Percentiles rank a stretch among this genome's conserved stretches.
phyloP scores from a whole-genome alignment of 169 alveolate genomes.

The Cryptosporidium tyzzeri region DNA sequence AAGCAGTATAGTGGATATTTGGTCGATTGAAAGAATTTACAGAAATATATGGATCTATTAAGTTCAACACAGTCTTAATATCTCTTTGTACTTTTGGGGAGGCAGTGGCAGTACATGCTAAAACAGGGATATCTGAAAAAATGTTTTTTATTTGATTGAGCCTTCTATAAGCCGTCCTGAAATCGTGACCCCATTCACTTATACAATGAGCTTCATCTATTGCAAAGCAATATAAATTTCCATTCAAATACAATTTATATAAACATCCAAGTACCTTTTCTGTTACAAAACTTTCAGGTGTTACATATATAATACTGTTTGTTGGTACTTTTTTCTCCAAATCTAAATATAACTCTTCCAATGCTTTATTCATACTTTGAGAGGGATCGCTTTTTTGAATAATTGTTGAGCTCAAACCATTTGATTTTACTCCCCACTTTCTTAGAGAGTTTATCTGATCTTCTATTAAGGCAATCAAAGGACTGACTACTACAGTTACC shows the following conservation, averaged over 20 bases:
- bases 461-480: slow-evolving; percentile 93
- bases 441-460: slow-evolving; percentile 91
- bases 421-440: slow-evolving; percentile 84
- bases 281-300: slow-evolving; percentile 88
- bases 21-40: slow-evolving; percentile 89
- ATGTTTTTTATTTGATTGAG: slow-evolving; percentile 86
- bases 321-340: slow-evolving; percentile 33
- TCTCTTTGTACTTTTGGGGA: slow-evolving; percentile 94
- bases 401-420: slow-evolving; percentile 78
- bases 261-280: slow-evolving; percentile 77
- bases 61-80: slow-evolving; percentile 88
- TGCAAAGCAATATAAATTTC: slow-evolving; percentile 84
- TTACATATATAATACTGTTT: slow-evolving; percentile 81
- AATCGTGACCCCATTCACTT: slow-evolving; percentile 92
- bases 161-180: slow-evolving; percentile 90
- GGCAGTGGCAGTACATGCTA: slow-evolving; percentile 98
- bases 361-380: slow-evolving; percentile 36
- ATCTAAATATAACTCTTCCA: slow-evolving; percentile 44
- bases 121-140: slow-evolving; percentile 93
- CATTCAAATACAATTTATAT: slow-evolving; percentile 80
- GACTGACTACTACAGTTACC: slow-evolving; percentile 94
- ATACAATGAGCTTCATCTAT: slow-evolving; percentile 93
- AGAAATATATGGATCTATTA: slow-evolving; percentile 83
- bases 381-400: slow-evolving; percentile 31
- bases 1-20: slow-evolving; percentile 88